Evolutionary conservation across 352 stramenopile species (phyloP).

Genomic region (Globisporangium radiosum): DNA sequence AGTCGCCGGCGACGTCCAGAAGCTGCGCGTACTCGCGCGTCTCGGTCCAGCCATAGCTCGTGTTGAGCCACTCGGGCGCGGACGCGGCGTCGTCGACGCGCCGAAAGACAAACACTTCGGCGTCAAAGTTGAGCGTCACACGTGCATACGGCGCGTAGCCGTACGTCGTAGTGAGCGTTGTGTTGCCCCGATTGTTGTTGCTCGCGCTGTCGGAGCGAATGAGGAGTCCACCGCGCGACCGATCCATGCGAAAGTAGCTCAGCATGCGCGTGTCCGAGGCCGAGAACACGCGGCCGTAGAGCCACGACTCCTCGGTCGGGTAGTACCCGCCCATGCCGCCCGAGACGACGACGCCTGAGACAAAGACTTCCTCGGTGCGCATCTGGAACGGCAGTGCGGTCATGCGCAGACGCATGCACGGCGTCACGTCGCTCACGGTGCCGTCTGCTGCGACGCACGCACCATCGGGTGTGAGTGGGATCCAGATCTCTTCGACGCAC

Average conservation of each 20-base stretch:
- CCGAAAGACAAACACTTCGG: constrained; percentile 70
- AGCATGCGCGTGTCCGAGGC: constrained; percentile 55
- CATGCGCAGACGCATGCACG: constrained; percentile 73
- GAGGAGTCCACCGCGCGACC: constrained; percentile 54
- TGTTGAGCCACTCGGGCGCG: constrained; percentile 59
- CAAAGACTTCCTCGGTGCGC: constrained; percentile 52
- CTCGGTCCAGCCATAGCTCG: constrained; percentile 44
- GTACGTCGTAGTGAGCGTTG: constrained; percentile 33
- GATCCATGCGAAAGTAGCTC: constrained; percentile 77
- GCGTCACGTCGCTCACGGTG: constrained; percentile 12
- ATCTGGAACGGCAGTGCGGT: constrained; percentile 72
- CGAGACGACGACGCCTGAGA: constrained; percentile 37
- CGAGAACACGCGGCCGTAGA: constrained; percentile 69
- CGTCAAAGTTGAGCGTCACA: constrained; percentile 71
- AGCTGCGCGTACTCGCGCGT: constrained; percentile 69
- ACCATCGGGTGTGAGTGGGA: constrained; percentile 37
- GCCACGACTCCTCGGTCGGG: constrained; percentile 39
- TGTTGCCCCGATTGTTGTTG: constrained; percentile 78
- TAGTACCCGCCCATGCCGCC: constrained; percentile 75
- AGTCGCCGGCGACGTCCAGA: constrained; percentile 52
- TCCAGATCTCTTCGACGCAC: constrained; percentile 75
- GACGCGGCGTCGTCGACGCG: constrained; percentile 46
- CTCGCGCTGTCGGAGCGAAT: constrained; percentile 55
- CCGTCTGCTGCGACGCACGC: constrained; percentile 12
- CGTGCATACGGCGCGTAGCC: constrained; percentile 54